Base-by-base conservation (phyloP, 208 protist species). In the Naegleria gruberi region DNA sequence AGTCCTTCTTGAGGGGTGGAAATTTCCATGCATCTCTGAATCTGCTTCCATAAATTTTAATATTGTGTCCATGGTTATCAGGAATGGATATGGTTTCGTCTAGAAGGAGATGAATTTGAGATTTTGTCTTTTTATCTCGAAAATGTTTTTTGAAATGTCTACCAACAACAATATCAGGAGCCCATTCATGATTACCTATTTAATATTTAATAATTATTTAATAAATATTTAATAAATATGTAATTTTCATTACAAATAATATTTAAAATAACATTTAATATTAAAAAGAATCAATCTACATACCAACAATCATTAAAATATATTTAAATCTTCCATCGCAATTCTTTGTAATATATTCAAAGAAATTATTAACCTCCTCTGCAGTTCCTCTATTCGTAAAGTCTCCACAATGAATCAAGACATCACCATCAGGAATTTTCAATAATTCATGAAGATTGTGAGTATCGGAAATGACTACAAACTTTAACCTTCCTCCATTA, bases 361-460 rank as follows among this genome's bases (percentile, higher is more conserved):
- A 91, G 42, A 92, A 92, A 17, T 47, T 47, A 26, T n/a, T 17
- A 26, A 92, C 37, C 42, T 92, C 84, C 42, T 82, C 23, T 87
- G 7, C 15, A 4, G 44, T 74, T 37, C 91, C 91, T 17, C 6
- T 44, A 46, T 92, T 47, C 10, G 90, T 92, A 46, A 91, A 91
- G 51, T 92, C 91, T 26, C 91, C 91, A 51, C 87, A 90, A 89
- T 92, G 91, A 47, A 92, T 91, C n/a, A 92, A 73, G 5, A 92
- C 88, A 81, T 92, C 91, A 15, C 90, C 91, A 37, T 37, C 6
- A 77, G 19, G 65, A 19, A 37, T 37, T 7, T 30, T 6, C 1
- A 77, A 19, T n/a, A 37, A 37, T 1, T 77, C 65, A 37, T 77
- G 65, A 37, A 37, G 0, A 37, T 37, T 12, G 34, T 77, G 65